Conservation (phyloP, 371 early-diverging fungal species). For the Mortierella sp. region DNA sequence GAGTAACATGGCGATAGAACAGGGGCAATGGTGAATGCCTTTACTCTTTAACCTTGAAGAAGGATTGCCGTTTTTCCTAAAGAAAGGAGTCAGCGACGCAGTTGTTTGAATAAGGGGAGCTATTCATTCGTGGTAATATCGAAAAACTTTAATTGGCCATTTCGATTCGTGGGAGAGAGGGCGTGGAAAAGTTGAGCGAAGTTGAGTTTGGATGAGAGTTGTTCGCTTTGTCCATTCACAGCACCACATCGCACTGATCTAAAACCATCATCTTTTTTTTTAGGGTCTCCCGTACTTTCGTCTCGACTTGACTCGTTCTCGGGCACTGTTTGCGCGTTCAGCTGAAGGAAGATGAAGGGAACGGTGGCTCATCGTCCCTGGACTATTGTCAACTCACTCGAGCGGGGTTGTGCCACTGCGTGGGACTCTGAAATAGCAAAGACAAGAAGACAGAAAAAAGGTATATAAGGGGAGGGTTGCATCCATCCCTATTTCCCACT, state of each 20-base stretch:
- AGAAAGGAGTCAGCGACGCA: slow-evolving; percentile 14
- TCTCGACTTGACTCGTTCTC: background rate
- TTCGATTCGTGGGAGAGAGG: background rate
- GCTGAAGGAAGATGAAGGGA: background rate
- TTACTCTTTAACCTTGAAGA: background rate
- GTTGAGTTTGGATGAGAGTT: background rate
- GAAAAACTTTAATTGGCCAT: background rate
- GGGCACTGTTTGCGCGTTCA: background rate
- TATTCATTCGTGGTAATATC: slow-evolving; percentile 1
- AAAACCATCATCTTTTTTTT: background rate
- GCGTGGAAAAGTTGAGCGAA: slow-evolving; percentile 5
- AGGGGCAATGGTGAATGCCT: background rate
- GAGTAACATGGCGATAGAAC: background rate
- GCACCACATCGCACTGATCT: background rate
- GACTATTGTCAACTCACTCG: background rate
- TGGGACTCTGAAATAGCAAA: background rate
- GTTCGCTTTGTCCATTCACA: background rate
- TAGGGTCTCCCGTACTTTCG: background rate
- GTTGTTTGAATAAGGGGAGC: background rate
- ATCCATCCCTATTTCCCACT: background rate
- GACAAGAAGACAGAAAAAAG: background rate
- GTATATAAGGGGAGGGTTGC: background rate
- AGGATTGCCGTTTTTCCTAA: slow-evolving; percentile 8
- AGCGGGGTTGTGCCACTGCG: background rate
- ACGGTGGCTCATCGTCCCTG: background rate